These are phyloP conservation scores for Oxalis stricta DNA, from an alignment of 441 rosid genomes.

Conservation along the genomic window DNA sequence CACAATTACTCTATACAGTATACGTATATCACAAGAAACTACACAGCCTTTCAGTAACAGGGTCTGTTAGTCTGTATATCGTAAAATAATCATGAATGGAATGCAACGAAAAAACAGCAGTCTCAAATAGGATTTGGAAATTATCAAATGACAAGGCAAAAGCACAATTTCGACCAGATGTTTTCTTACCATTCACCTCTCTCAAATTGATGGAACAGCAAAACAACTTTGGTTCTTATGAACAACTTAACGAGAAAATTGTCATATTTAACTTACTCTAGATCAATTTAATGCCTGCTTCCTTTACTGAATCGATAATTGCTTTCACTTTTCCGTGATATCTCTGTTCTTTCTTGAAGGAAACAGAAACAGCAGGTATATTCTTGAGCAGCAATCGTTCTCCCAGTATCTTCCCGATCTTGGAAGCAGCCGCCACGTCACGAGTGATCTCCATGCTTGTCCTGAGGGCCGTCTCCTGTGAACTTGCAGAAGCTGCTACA, in stretches of 20 bases:
- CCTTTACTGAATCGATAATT: conserved; percentile 57
- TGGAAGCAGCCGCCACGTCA: conserved; percentile 74
- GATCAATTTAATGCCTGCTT: conserved; percentile 50
- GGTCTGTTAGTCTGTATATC: no score
- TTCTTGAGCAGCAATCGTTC: conserved; percentile 50
- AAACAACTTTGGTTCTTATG: neutral
- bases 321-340: conserved; percentile 82
- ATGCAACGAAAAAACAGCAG: no score
- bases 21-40: no score
- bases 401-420: conserved; percentile 63
- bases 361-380: conserved; percentile 52
- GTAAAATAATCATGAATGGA: no score
- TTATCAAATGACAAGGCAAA: no score
- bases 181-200: no score
- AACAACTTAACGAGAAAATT: neutral
- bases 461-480: conserved; percentile 64
- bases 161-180: no score
- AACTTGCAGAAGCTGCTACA: conserved; percentile 67
- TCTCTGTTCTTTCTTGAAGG: conserved; percentile 53
- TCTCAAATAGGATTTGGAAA: no score
- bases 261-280: conserved; percentile 4
- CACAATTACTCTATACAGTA: no score
- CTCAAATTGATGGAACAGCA: neutral
- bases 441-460: conserved; percentile 41
- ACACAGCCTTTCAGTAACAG: no score